Percentiles rank a stretch among this genome's conserved stretches.
Conservation (phyloP, 2,329 filamentous ascomycete species). For the Leptosphaerulina australis region DNA sequence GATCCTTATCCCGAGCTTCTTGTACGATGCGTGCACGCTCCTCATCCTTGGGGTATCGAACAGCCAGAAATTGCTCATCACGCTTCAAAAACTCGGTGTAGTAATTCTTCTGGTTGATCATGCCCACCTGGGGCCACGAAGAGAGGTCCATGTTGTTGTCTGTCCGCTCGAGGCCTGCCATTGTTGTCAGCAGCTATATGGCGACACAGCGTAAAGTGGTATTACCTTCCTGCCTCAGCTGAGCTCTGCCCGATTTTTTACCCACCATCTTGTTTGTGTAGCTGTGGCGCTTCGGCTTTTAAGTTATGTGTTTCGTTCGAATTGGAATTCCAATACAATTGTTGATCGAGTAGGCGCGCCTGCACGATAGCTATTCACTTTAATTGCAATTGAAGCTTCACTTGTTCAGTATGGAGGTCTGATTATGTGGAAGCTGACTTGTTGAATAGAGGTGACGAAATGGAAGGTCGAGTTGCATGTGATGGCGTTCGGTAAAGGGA, state of each 20-base stretch:
- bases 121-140: slow-evolving; percentile 87
- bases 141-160: slow-evolving; percentile 98
- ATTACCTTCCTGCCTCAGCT: slow-evolving; percentile 64
- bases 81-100: slow-evolving; percentile 94
- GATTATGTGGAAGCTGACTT: background rate
- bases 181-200: slow-evolving; percentile 20
- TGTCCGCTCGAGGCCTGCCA: slow-evolving; percentile 84
- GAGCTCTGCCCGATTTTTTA: slow-evolving; percentile 68
- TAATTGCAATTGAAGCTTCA: background rate
- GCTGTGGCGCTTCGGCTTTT: background rate
- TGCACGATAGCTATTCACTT: background rate
- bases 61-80: slow-evolving; percentile 92
- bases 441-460: background rate
- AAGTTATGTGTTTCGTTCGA: too few species aligned
- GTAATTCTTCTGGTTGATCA: slow-evolving; percentile 99
- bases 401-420: background rate
- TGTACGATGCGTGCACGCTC: slow-evolving; percentile 82
- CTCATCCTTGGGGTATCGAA: slow-evolving; percentile 86
- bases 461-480: background rate
- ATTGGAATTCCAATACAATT: too few species aligned
- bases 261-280: slow-evolving; percentile 60
- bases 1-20: slow-evolving; percentile 84
- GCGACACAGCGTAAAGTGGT: slow-evolving; percentile 6
- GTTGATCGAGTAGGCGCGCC: background rate
- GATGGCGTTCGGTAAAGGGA: background rate